Evolutionary conservation across 2,329 filamentous ascomycete genomes (phyloP), one percentile per base, ranked within the genome.

Genomic region (Cladophialophora psammophila): DNA sequence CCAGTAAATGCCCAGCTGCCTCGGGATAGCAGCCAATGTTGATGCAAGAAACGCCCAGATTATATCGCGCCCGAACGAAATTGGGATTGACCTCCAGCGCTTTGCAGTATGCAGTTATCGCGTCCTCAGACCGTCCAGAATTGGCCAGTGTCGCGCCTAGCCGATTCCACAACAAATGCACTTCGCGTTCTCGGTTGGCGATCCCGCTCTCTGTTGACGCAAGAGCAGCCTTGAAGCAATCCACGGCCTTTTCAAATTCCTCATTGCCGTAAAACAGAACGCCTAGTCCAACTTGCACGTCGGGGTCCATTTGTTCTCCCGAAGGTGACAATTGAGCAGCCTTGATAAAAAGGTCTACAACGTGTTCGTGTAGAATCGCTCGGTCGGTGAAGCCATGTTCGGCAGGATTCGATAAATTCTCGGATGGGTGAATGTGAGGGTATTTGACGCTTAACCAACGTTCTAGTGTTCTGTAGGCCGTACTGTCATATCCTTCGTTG

Each of bases 221-320:
- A 31, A 99, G 87, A 0, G 96, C 94, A 0, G 94, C 90, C 64
- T 91, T 91, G 86, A 99, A 99, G 84, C 96, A 99, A 83, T 99
- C 95, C 42, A 99, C 94, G 0, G 95, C 95, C 82, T 99, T 99
- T 77, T 95, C 92, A 82, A 97, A 98, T 77, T 98, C 94, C 80
- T 99, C 95, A 35, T 92, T 93, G 60, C 94, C 95, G 80, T 99
- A 99, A 83, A 99, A 98, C 15, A 99, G 87, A 4, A 99, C 95
- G 40, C 96, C 96, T 1, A 99, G 86, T 0, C 95, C 95, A 66
- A 99, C 95, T 80, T 99, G 96, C 7, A 99, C 95, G 77, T 99
- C 95, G 0, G 95, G 95, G 76, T 99, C 96, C 91, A 99, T 98
- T 75, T 95, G 92, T 75, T 93, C 92, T 68, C 94, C 95, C 57